These are phyloP conservation scores for Corymbia maculata DNA, from an alignment of 345 rosid species.

Conservation along the genomic window DNA sequence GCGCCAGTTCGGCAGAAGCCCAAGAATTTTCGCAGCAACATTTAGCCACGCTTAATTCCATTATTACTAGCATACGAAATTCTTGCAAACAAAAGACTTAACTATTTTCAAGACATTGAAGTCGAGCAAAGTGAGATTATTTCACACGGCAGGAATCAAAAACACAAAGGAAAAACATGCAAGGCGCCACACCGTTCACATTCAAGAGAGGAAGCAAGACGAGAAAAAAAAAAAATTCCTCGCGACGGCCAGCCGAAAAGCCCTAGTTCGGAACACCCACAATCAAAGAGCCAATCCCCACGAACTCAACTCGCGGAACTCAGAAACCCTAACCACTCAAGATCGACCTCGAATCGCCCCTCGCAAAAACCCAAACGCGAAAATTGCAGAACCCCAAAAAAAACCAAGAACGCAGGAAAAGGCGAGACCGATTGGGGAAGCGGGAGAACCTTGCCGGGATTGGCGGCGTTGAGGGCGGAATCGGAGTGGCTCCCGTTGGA, in stretches of 20 bases:
- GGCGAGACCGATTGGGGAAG: not conserved
- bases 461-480: slow-evolving; percentile 22
- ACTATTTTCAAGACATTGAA: not conserved
- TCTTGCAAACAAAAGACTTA: not conserved
- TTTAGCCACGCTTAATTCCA: not conserved
- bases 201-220: not conserved
- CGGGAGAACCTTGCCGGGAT: slow-evolving; percentile 23
- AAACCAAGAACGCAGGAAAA: not conserved
- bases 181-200: not conserved
- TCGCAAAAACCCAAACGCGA: not conserved
- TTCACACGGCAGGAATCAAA: not conserved
- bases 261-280: not conserved
- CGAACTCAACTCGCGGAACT: not conserved
- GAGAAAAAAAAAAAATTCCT: not conserved
- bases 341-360: not conserved
- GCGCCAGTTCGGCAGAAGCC: not conserved
- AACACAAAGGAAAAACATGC: not conserved
- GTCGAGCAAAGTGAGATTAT: not conserved
- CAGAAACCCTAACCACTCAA: not conserved
- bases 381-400: not conserved
- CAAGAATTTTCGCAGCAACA: not conserved
- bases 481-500: slow-evolving; percentile 64
- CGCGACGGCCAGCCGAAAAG: not conserved
- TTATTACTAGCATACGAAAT: not conserved
- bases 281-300: not conserved